Base-by-base conservation (phyloP, 108 stramenopile species). In the Nitzschia palea region DNA sequence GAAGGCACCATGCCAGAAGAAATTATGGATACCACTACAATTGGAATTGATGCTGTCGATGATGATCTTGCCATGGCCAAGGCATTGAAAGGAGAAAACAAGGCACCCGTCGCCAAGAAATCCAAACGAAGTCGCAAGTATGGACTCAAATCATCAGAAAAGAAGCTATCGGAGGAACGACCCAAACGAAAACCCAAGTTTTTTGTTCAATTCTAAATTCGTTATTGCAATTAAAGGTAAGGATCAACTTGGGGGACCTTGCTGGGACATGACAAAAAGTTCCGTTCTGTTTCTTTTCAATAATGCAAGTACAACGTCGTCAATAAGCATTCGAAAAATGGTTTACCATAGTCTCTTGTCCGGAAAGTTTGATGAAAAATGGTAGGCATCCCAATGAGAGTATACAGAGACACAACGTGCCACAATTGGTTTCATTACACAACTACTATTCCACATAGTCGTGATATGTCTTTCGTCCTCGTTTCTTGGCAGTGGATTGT, bases 51-150 rank as follows among this genome's bases (percentile, higher is more conserved):
- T 22, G 37, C 54, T 48, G 53, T 56, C 2, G 44, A 58, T 3
- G 44, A 59, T 27, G 66, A 61, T 44, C 2, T 52, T 35, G 52
- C 32, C 1, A 44, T 68, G 1, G 74, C 74, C 53, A 62, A 68
- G 40, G 63, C 69, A 43, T 31, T 66, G 25, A 77, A 77, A 57
- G 69, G 69, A 66, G 69, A 77, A 60, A 77, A 77, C 57, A 70
- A 70, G 45, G 67, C 55, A 14, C 61, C 67, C 8, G 45, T 57
- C 2, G 40, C 37, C 18, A 65, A 45, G 27, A 74, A 67, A 34
- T 37, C 48, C 12, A 67, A 60, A 29, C 50, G 37, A 48, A 62
- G 50, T 29, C 47, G 58, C 27, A 74, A 60, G 52, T 59, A 70
- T 61, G 48, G 43, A 3, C 27, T 70, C 43, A 60, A 61, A 50